Conservation (phyloP, 495 filamentous ascomycete species). For the Trichoderma virens region DNA sequence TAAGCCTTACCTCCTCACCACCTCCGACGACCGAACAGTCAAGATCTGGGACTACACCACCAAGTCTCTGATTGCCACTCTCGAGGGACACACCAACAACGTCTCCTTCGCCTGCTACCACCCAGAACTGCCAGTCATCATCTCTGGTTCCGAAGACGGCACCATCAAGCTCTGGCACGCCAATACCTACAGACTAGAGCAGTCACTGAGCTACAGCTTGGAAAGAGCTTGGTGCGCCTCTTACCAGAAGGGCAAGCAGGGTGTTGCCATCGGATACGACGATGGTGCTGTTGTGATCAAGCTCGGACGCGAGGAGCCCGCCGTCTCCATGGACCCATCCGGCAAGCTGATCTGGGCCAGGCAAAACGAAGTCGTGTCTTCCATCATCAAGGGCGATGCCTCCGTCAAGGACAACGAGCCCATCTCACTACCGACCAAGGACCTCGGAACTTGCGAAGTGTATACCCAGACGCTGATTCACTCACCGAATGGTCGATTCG, state of each 20-base stretch:
- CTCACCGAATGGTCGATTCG: constrained; percentile 95
- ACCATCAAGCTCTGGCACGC: constrained; percentile 99
- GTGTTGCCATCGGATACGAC: constrained; percentile 92
- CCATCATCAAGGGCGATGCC: constrained; percentile 89
- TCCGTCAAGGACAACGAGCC: constrained; percentile 81
- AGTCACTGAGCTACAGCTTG: constrained; percentile 88
- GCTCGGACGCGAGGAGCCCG: constrained; percentile 94
- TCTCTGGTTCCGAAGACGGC: constrained; percentile 97
- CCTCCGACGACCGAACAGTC: constrained; percentile 87
- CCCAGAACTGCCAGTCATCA: constrained; percentile 92
- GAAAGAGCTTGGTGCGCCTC: constrained; percentile 97
- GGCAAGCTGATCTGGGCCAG: constrained; percentile 94
- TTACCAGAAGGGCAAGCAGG: constrained; percentile 89
- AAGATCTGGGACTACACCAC: constrained; percentile 99
- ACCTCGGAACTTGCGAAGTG: constrained; percentile 89
- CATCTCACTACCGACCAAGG: constrained; percentile 81
- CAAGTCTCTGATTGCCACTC: constrained; percentile 89
- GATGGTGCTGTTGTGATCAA: constrained; percentile 97
- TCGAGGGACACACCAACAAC: constrained; percentile 97
- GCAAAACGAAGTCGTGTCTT: constrained; percentile 87
- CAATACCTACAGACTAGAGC: constrained; percentile 90
- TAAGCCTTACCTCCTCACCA: constrained; percentile 94
- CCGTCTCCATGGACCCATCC: constrained; percentile 91
- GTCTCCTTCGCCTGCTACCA: constrained; percentile 99
- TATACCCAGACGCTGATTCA: constrained; percentile 92